phyloP scores from a whole-genome alignment of 2,329 filamentous ascomycete genomes.

The Colletotrichum sp. region DNA sequence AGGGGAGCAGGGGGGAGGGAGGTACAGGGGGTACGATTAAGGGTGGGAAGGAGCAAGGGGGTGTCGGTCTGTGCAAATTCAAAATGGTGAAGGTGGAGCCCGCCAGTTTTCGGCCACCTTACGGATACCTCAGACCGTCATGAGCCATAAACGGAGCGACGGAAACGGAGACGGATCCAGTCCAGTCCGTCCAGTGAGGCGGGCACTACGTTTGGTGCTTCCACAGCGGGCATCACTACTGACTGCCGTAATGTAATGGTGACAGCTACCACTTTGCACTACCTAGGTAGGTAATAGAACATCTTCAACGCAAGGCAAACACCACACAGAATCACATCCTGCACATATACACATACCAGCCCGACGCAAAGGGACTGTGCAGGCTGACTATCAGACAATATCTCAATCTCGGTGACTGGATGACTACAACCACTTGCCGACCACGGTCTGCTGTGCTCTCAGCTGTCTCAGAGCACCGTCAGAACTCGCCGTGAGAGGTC shows the following conservation, averaged over 20 bases:
- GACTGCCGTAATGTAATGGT: background rate
- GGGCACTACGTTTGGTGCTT: background rate
- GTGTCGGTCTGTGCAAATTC: background rate
- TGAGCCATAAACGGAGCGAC: background rate
- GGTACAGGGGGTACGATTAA: background rate
- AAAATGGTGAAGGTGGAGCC: background rate
- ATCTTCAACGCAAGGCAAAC: background rate
- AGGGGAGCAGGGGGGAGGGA: background rate
- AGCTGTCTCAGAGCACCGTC: background rate
- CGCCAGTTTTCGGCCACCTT: background rate
- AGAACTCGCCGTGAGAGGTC: background rate
- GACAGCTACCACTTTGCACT: background rate
- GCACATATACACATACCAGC: background rate
- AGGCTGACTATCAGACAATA: background rate
- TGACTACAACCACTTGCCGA: background rate
- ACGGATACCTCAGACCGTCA: background rate
- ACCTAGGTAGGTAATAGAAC: background rate
- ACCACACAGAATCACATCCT: background rate
- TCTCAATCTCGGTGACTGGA: background rate
- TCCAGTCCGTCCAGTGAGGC: too few species aligned
- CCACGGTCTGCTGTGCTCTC: background rate
- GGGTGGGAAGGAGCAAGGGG: background rate
- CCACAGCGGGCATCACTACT: background rate
- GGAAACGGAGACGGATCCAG: background rate
- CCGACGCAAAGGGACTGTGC: background rate